Percentiles rank a stretch among this genome's conserved stretches.
phyloP scores from a whole-genome alignment of 1,284 basidiomycete genomes.

The Gomphus bonarii region DNA sequence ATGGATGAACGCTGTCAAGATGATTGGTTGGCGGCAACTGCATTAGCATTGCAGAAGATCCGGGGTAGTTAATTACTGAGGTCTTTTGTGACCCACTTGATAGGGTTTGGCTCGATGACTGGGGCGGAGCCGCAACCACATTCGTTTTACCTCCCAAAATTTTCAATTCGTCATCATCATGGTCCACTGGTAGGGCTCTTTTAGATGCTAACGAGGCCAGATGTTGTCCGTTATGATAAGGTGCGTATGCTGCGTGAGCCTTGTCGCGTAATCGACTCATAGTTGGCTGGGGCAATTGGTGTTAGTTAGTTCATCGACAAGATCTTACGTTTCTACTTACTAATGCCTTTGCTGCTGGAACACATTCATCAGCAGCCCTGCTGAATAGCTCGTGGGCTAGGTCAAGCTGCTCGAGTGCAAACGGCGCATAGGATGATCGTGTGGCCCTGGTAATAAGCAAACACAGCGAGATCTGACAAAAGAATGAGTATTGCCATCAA shows the following conservation, averaged over 20 bases:
- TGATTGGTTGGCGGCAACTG: constrained; percentile 10
- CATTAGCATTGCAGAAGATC: constrained; percentile 6
- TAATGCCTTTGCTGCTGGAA: constrained; percentile 54
- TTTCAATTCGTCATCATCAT: constrained; percentile 10
- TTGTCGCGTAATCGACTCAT: constrained; percentile 47
- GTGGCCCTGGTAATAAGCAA: constrained; percentile 8
- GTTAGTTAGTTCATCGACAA: neutral
- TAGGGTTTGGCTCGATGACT: neutral
- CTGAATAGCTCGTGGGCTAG: constrained; percentile 52
- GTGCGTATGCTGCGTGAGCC: constrained; percentile 37
- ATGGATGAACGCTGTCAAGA: constrained; percentile 11
- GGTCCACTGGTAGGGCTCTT: neutral
- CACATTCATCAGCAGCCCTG: constrained; percentile 45
- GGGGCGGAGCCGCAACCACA: neutral
- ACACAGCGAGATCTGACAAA: constrained; percentile 7
- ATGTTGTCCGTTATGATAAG: constrained; percentile 10
- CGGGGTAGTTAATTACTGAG: neutral
- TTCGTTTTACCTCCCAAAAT: constrained; percentile 10
- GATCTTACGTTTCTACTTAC: constrained; percentile 16
- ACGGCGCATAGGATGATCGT: constrained; percentile 30
- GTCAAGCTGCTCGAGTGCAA: constrained; percentile 50
- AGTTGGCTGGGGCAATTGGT: constrained; percentile 29
- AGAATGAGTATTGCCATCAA: neutral
- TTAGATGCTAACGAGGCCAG: constrained; percentile 1
- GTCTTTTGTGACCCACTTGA: neutral